These are phyloP conservation scores for Schwanniomyces sp. DNA, from an alignment of 805 yeast genomes.

Conservation along the genomic window DNA sequence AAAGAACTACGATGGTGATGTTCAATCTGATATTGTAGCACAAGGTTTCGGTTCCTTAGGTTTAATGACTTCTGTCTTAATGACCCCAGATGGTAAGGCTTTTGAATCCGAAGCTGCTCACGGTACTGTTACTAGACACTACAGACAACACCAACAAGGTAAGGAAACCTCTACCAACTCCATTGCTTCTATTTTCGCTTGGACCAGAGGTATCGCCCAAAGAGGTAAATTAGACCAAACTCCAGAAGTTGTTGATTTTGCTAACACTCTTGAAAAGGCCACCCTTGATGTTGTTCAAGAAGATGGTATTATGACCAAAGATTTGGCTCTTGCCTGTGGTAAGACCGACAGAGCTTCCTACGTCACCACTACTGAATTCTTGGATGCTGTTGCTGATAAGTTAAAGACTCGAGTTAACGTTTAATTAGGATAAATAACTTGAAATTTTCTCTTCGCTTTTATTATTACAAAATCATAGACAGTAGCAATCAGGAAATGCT, in stretches of 20 bases:
- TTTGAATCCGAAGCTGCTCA: constrained; percentile 87
- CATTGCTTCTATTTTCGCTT: constrained; percentile 81
- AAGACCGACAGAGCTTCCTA: constrained; percentile 59
- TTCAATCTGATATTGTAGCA: constrained; percentile 81
- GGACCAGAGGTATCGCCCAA: constrained; percentile 82
- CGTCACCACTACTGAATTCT: constrained; percentile 74
- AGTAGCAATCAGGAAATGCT: constrained; percentile 6
- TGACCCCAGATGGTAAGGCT: constrained; percentile 85
- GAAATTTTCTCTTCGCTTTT: background rate
- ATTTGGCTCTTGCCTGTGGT: constrained; percentile 72
- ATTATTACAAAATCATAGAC: constrained; percentile 1
- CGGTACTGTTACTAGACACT: constrained; percentile 86
- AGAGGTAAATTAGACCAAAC: constrained; percentile 77
- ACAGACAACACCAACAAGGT: constrained; percentile 78
- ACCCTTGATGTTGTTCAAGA: constrained; percentile 71
- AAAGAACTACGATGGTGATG: constrained; percentile 86
- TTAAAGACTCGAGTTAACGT: constrained; percentile 26
- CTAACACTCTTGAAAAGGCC: constrained; percentile 61
- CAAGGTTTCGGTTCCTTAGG: constrained; percentile 87
- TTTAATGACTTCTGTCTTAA: constrained; percentile 78
- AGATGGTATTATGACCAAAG: constrained; percentile 82
- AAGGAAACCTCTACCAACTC: constrained; percentile 84
- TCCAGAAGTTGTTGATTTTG: constrained; percentile 68
- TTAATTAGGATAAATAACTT: background rate
- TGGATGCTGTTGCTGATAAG: constrained; percentile 72